Percentiles rank a stretch among this genome's conserved stretches.
phyloP scores from a whole-genome alignment of 2,329 filamentous ascomycete genomes.

The Botryotinia globosa region DNA sequence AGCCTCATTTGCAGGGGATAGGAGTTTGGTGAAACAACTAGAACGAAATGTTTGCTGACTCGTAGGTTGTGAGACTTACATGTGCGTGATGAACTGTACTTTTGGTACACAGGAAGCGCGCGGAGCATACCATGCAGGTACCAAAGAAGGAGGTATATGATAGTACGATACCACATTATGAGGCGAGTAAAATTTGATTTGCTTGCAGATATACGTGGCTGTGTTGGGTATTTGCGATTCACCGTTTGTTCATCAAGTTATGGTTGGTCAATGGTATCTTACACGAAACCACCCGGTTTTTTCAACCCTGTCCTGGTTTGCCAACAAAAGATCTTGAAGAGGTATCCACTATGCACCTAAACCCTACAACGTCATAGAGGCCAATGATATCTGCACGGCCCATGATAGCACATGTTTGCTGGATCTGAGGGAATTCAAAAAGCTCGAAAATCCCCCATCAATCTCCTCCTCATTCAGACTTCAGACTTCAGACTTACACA shows the following conservation, averaged over 20 bases:
- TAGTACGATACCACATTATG: neutral
- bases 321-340: slow-evolving; percentile 12
- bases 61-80: slow-evolving; percentile 3
- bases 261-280: neutral
- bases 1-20: slow-evolving; percentile 6
- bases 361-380: neutral
- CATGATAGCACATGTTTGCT: neutral
- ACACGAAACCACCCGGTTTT: neutral
- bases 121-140: slow-evolving; percentile 14
- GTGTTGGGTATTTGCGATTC: neutral
- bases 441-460: neutral
- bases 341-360: slow-evolving; percentile 6
- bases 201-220: slow-evolving; percentile 13
- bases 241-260: neutral
- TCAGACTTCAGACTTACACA: neutral
- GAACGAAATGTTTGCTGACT: neutral
- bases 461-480: neutral
- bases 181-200: neutral
- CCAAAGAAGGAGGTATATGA: slow-evolving; percentile 2
- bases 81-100: slow-evolving; percentile 13
- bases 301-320: slow-evolving; percentile 1
- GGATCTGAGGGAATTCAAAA: slow-evolving; percentile 10
- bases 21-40: neutral
- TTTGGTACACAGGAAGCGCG: neutral
- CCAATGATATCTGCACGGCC: slow-evolving; percentile 1